Percentiles rank a stretch among this genome's conserved stretches.
phyloP scores from a whole-genome alignment of 1,284 basidiomycete species.

The Pseudozyma flocculosa region DNA sequence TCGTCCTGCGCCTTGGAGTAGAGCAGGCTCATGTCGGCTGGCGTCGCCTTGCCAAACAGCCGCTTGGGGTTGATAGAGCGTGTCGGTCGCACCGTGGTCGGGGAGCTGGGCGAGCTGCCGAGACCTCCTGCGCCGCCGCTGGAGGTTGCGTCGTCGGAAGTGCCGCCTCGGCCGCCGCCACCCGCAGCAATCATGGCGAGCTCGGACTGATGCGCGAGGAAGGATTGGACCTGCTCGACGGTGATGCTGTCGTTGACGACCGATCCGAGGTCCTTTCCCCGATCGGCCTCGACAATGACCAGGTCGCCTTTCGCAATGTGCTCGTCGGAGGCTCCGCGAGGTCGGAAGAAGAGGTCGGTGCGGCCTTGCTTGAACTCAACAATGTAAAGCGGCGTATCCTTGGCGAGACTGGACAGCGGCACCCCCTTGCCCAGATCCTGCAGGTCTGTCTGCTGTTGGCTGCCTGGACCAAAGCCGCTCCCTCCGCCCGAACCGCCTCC shows the following conservation, averaged over 20 bases:
- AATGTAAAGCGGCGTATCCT: slow-evolving; percentile 86
- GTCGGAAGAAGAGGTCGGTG: slow-evolving; percentile 85
- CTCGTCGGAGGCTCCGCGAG: background rate
- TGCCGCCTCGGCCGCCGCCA: background rate
- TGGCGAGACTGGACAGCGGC: slow-evolving; percentile 76
- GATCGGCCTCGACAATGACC: slow-evolving; percentile 94
- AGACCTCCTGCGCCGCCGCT: slow-evolving; percentile 4
- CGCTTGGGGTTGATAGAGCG: slow-evolving; percentile 73
- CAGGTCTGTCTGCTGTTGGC: slow-evolving; percentile 14
- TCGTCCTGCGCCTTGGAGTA: slow-evolving; percentile 72
- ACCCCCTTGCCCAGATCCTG: slow-evolving; percentile 83
- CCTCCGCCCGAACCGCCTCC: slow-evolving; percentile 9
- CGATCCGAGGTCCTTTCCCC: slow-evolving; percentile 88
- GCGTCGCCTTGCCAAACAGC: slow-evolving; percentile 88
- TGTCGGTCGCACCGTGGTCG: slow-evolving; percentile 24
- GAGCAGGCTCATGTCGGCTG: slow-evolving; percentile 66
- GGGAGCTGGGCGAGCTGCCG: slow-evolving; percentile 10
- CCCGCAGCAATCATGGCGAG: slow-evolving; percentile 21
- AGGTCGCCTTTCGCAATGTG: slow-evolving; percentile 69
- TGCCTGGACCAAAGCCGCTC: slow-evolving; percentile 7
- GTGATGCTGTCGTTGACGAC: slow-evolving; percentile 64
- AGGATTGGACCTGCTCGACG: slow-evolving; percentile 77
- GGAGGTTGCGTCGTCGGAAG: slow-evolving; percentile 12
- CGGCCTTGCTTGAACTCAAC: slow-evolving; percentile 96
- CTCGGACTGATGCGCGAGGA: slow-evolving; percentile 48